Conservation (phyloP, 495 filamentous ascomycete species). For the Talaromyces trachyspermus region DNA sequence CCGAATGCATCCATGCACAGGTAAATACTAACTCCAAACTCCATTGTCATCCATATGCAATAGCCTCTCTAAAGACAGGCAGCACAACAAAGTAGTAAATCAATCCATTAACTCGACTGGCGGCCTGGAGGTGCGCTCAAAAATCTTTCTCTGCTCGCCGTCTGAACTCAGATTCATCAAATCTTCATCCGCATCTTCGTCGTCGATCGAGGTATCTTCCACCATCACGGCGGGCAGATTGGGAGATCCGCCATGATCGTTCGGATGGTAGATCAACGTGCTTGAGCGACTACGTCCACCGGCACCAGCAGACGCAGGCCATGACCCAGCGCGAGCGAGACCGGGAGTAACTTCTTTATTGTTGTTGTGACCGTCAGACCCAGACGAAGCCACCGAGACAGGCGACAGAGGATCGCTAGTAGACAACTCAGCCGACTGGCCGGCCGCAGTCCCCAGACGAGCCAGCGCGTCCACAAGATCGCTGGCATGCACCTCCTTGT, state of each 20-base stretch:
- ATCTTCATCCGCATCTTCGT: constrained; percentile 33
- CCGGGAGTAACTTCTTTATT: background rate
- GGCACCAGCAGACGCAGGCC: constrained; percentile 22
- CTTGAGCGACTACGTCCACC: constrained; percentile 50
- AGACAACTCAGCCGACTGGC: too few species aligned
- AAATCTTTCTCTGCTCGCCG: constrained; percentile 46
- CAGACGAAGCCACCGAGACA: constrained; percentile 22
- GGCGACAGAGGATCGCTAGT: constrained; percentile 27
- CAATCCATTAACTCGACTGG: constrained; percentile 83
- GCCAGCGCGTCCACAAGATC: constrained; percentile 78
- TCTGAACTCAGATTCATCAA: constrained; percentile 27
- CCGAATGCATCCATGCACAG: constrained; percentile 4
- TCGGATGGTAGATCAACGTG: constrained; percentile 69
- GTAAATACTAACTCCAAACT: too few species aligned
- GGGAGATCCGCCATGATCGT: constrained; percentile 66
- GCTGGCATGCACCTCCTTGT: constrained; percentile 85
- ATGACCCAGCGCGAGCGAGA: constrained; percentile 24
- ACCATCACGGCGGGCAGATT: constrained; percentile 83
- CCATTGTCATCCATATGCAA: too few species aligned
- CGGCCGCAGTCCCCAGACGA: constrained; percentile 55
- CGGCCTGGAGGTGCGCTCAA: constrained; percentile 72
- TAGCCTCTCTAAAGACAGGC: too few species aligned
- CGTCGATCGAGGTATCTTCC: constrained; percentile 71
- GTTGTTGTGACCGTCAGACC: constrained; percentile 26
- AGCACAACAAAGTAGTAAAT: too few species aligned